These are phyloP conservation scores for Colletotrichum gigasporum DNA, from an alignment of 2,329 filamentous ascomycete genomes.

Conservation along the genomic window DNA sequence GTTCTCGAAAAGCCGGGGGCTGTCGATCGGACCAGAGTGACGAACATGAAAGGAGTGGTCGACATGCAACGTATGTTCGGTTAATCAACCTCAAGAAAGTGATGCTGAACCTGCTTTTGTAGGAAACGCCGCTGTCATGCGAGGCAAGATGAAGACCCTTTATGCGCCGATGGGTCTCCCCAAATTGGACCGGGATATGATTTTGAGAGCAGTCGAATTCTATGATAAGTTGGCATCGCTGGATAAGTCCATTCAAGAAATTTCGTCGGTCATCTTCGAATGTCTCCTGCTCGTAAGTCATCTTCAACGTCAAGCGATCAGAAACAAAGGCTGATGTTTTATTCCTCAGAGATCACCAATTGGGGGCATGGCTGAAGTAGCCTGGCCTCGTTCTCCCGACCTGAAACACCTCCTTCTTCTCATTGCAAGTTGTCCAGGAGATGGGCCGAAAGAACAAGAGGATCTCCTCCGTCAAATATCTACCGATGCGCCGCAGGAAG, in stretches of 20 bases:
- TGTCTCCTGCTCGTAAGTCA: conserved; percentile 7
- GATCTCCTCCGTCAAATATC: conserved; percentile 2
- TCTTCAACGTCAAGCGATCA: too few species aligned
- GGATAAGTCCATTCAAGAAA: conserved; percentile 4
- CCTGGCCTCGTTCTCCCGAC: conserved; percentile 6
- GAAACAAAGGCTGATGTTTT: neutral
- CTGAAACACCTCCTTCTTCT: conserved; percentile 9
- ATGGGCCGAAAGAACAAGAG: conserved; percentile 10
- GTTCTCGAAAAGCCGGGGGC: conserved; percentile 8
- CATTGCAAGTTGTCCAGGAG: conserved; percentile 8
- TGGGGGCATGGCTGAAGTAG: conserved; percentile 7
- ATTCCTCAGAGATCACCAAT: neutral
- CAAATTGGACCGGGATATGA: neutral
- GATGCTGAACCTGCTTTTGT: neutral
- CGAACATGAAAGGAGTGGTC: conserved; percentile 19
- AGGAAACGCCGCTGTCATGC: conserved; percentile 5
- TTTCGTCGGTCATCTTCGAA: conserved; percentile 6
- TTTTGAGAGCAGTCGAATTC: neutral
- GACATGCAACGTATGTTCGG: conserved; percentile 7
- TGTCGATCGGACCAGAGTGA: conserved; percentile 13
- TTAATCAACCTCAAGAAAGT: too few species aligned
- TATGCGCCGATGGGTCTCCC: conserved; percentile 20
- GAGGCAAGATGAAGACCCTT: conserved; percentile 21
- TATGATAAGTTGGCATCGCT: neutral
- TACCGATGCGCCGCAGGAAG: neutral